Evolutionary conservation across 2,329 filamentous ascomycete genomes (phyloP), one percentile per base, ranked within the genome.

Genomic region (Penicillium psychrosexuale): DNA sequence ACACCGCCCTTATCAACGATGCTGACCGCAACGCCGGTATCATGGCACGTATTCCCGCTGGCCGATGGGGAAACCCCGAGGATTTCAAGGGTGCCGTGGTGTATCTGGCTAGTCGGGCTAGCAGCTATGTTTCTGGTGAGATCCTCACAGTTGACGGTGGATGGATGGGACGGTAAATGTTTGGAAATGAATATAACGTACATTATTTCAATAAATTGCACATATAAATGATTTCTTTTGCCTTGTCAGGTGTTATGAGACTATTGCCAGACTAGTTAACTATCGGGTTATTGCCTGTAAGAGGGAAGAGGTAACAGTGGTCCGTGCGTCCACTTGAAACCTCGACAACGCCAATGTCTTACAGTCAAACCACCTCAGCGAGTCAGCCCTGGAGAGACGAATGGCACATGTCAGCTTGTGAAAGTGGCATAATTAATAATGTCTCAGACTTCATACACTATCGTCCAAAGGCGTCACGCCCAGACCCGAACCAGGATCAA

Each of bases 81-180:
- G 92, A 97, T 66, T 96, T 96, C 72, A 92, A 92, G 78, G 91
- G 91, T 0, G 86, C 84, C 0, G 82, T 87, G 0, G 87, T 96
- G 28, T 96, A 85, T 66, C 75, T 96, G 59, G 89, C 89, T 1
- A 88, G 88, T 66, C 81, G 77, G 69, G 88, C 87, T n/a, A 90
- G 88, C 69, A 83, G 78, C 9, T 96, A 96, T 76, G 87, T 96
- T 36, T 90, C 83, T 62, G 91, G 91, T 0, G 89, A 96, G 74
- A 79, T 91, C 5, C 69, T 96, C 63, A 87, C 89, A 27, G 89
- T 96, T 44, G 92, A 96, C 73, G 91, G 91, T 8, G 91, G 91
- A 11, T 96, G 90, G 91, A 95, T 96, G 91, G 91, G 89, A 1
- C 80, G 90, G 78, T 95, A 78, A 62, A 42, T 13, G 19, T 33